Evolutionary conservation across 805 yeast genomes (phyloP), one percentile per base, ranked within the genome.

Genomic region (Metschnikowia lunata): DNA sequence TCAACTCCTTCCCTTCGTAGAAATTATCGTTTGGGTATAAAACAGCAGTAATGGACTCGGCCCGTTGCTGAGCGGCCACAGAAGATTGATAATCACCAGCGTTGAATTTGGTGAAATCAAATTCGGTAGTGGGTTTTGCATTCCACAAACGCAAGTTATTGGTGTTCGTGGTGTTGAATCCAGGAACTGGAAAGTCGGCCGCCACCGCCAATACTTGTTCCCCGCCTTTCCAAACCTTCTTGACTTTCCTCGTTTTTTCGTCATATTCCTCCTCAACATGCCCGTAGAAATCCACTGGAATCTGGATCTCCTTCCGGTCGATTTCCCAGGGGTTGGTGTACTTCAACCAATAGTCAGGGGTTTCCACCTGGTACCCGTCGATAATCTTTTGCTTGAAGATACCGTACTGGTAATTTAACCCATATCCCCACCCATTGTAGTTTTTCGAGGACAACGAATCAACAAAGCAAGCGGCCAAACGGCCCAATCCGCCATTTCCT

Each of bases 391-490:
- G 97, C 54, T 88, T 79, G 67, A 89, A 89, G 56, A 89, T 89
- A 63, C 97, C 97, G 61, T 90, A 89, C 66, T 88, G 88, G 69
- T 89, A 89, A 62, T 95, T 83, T 55, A 89, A 71, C 48, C 97
- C 97, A 63, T 89, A 89, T 51, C 97, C 97, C 97, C 97, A 89
- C 40, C 95, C 96, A 13, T 95, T 88, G 63, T 86, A 87, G 64
- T 86, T 82, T 52, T 86, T 84, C 5, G 95, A 82, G 30, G 93
- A 80, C 62, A 89, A 70, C 1, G 96, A 88, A 67, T 90, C 97
- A 38, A 89, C 79, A 61, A 88, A 89, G 67, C 97, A 90, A 15
- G 97, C 96, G 18, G 97, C 97, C 60, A 89, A 74, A 62, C 97
- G 80, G 50, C 97, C 97, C 45, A 89, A 72, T 51, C 97, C 97